phyloP scores from a whole-genome alignment of 2,329 filamentous ascomycete species.

The Aspergillus vadensis region DNA sequence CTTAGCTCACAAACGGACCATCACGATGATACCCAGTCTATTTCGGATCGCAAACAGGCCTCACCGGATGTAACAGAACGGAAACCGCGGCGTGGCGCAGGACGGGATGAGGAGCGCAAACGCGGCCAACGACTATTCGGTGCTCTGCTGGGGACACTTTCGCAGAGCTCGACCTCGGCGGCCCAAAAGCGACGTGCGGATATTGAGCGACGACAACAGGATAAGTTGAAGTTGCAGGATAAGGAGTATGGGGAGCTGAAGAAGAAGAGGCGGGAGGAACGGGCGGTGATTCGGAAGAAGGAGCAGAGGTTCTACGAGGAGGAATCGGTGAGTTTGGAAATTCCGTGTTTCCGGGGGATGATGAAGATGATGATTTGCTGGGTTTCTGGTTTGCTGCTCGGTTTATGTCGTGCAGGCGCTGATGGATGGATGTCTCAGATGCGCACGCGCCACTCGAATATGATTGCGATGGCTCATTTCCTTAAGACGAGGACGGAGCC shows the following conservation, averaged over 20 bases:
- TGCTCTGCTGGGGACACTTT: constrained; percentile 74
- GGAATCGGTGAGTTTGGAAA: constrained; percentile 63
- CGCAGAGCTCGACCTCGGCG: constrained; percentile 66
- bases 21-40: constrained; percentile 23
- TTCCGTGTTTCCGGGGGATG: not conserved
- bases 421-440: constrained; percentile 57
- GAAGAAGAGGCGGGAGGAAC: constrained; percentile 64
- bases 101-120: constrained; percentile 73
- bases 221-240: constrained; percentile 74
- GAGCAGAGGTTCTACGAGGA: constrained; percentile 77
- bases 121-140: constrained; percentile 85
- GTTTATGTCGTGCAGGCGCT: constrained; percentile 20
- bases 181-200: constrained; percentile 71
- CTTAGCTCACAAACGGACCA: constrained; percentile 42
- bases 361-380: not conserved
- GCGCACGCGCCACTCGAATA: constrained; percentile 70
- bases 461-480: constrained; percentile 71
- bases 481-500: constrained; percentile 73
- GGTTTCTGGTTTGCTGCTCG: not conserved
- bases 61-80: constrained; percentile 23
- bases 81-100: constrained; percentile 21
- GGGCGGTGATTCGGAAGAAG: constrained; percentile 61
- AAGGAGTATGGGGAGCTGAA: constrained; percentile 70
- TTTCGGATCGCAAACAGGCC: constrained; percentile 27
- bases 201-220: constrained; percentile 79